These are phyloP conservation scores for Heliophila coronopifolia DNA, from an alignment of 441 rosid species.

Conservation along the genomic window DNA sequence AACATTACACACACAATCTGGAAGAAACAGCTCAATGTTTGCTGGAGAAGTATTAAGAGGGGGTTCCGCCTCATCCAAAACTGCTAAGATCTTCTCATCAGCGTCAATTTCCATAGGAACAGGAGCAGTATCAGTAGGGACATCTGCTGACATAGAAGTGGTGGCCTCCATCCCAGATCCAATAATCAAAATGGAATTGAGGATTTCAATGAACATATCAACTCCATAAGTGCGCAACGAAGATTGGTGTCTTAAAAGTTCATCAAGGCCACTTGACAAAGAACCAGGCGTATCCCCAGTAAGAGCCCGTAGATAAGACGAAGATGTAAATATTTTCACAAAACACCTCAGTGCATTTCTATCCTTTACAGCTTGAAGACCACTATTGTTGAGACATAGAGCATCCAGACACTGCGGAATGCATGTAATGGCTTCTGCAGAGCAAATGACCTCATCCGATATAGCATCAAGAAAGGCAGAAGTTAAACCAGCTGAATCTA, in stretches of 20 bases:
- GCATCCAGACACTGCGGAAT: conserved; percentile 99
- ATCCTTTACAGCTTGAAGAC: conserved; percentile 88
- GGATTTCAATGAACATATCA: conserved; percentile 85
- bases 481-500: conserved; percentile 90
- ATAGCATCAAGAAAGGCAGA: conserved; percentile 92
- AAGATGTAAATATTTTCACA: conserved; percentile 82
- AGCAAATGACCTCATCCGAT: conserved; percentile 80
- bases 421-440: conserved; percentile 92
- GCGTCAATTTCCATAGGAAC: conserved; percentile 93
- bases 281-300: conserved; percentile 76
- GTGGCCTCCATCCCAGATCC: conserved; percentile 68
- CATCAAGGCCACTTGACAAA: conserved; percentile 90
- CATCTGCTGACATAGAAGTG: conserved; percentile 40
- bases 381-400: conserved; percentile 78
- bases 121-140: conserved; percentile 37
- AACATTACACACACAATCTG: conserved; percentile 74
- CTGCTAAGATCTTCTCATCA: conserved; percentile 55
- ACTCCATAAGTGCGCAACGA: conserved; percentile 82
- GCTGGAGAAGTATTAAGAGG: conserved; percentile 48
- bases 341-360: conserved; percentile 80
- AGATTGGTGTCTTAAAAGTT: conserved; percentile 90
- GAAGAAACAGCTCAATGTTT: conserved; percentile 68
- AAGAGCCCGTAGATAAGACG: conserved; percentile 70
- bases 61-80: conserved; percentile 49
- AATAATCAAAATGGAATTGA: conserved; percentile 47